These are phyloP conservation scores for Neurospora sp. DNA, from an alignment of 495 filamentous ascomycete genomes.

Conservation along the genomic window DNA sequence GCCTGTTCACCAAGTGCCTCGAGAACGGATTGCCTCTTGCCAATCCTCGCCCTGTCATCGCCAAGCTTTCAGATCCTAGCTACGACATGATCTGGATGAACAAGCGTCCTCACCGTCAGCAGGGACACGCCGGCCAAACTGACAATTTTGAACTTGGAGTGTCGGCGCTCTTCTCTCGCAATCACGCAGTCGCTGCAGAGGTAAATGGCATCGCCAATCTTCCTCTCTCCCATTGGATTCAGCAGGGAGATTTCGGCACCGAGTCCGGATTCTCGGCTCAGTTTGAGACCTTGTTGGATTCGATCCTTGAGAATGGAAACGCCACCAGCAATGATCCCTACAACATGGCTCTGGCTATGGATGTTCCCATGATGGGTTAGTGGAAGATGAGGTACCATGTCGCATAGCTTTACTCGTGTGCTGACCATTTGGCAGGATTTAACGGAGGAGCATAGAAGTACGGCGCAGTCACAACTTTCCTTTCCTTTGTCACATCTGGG, in stretches of 20 bases:
- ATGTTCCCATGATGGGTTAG: not conserved
- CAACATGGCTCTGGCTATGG: not conserved
- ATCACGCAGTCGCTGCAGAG: not conserved
- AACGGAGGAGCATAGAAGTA: not conserved
- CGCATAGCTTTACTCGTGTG: not conserved
- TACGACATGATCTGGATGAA: constrained; percentile 19
- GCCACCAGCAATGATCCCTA: not conserved
- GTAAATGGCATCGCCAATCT: not conserved
- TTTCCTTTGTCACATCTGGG: not conserved
- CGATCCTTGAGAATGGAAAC: not conserved
- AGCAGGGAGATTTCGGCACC: not conserved
- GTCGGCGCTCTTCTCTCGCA: not conserved
- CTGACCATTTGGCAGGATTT: not conserved
- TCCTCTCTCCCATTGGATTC: not conserved
- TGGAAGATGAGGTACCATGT: not conserved
- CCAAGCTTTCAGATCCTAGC: constrained; percentile 11
- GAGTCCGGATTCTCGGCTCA: not conserved
- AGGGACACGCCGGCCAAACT: not conserved
- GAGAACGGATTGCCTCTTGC: constrained; percentile 14
- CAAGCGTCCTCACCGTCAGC: not conserved
- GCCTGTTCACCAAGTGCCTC: constrained; percentile 14
- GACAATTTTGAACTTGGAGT: not conserved
- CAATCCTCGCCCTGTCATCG: constrained; percentile 11
- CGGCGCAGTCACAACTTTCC: not conserved
- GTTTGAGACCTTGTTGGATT: not conserved